phyloP scores from a whole-genome alignment of 306 rosid species.

The Cajanus cajan region DNA sequence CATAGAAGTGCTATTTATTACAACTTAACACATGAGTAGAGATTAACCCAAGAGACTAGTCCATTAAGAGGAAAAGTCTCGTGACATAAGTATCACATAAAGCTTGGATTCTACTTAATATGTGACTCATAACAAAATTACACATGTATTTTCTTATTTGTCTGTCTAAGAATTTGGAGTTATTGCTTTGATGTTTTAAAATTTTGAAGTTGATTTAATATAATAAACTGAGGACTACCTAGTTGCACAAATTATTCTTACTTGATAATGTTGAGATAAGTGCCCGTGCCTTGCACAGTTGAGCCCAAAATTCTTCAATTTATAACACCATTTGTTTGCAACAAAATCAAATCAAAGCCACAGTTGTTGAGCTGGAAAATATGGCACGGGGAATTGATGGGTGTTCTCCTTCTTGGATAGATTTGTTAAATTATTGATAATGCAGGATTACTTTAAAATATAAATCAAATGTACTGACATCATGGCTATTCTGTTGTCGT shows the following conservation, averaged over 20 bases:
- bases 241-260: neutral
- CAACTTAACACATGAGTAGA: neutral
- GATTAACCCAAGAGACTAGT: neutral
- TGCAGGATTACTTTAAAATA: neutral
- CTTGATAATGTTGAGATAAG: neutral
- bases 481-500: neutral
- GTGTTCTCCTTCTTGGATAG: neutral
- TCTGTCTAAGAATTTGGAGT: neutral
- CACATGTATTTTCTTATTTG: neutral
- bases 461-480: neutral
- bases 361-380: neutral
- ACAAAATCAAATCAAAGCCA: neutral
- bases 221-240: neutral
- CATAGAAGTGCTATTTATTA: neutral
- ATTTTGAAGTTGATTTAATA: neutral
- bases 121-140: neutral
- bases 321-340: neutral
- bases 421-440: neutral
- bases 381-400: neutral
- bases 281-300: neutral
- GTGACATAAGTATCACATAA: neutral
- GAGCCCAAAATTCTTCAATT: neutral
- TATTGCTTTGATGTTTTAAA: constrained; percentile 1
- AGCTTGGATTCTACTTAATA: neutral
- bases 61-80: neutral